Base-by-base conservation (phyloP, 768 basidiomycete genomes). In the Trametes elegans region DNA sequence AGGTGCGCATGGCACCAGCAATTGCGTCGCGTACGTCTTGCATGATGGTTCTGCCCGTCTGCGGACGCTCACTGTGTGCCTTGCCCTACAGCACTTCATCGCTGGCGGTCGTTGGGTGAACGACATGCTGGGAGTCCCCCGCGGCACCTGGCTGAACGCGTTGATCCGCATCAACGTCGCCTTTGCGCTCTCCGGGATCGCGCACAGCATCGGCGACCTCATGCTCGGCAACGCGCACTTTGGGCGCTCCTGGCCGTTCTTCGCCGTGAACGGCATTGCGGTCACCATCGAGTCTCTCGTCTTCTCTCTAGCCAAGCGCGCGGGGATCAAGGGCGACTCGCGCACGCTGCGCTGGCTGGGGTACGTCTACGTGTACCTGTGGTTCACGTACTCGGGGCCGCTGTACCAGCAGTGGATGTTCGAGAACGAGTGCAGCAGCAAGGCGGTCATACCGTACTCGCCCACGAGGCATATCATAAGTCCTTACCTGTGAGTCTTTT, bases 1-100 rank as follows among this genome's bases (percentile, higher is more conserved):
- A 72, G 73, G 16, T 65, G 65, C 27, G 61, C 65, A 0, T 76
- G 74, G 74, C 75, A 77, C 54, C 75, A 76, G 49, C 52, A 65
- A 29, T 38, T 74, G 28, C 68, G 69, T 41, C 64, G 66, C 44
- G 75, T 76, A 52, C 52, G 72, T 49, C 10, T 11, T 21, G 16
- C 29, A 27, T 29, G 29, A 8, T 18, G 18, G 14, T 51, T 32
- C 24, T 40, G 35, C 14, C 38, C 42, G 11, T 38, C 27, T 11
- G 13, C 7, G n/a, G 11, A 31, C 29, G 13, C 14, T 27, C 24
- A 26, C 26, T n/a, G n/a, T n/a, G n/a, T n/a, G n/a, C 16, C 35
- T 7, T 5, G 24, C 3, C 13, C 16, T 16, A 18, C 45, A 73
- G 72, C 54, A 64, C 41, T 40, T 71, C 16, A 59, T 66, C 58